Conservation (phyloP, 352 stramenopile genomes). For the Globisporangium barbulae region DNA sequence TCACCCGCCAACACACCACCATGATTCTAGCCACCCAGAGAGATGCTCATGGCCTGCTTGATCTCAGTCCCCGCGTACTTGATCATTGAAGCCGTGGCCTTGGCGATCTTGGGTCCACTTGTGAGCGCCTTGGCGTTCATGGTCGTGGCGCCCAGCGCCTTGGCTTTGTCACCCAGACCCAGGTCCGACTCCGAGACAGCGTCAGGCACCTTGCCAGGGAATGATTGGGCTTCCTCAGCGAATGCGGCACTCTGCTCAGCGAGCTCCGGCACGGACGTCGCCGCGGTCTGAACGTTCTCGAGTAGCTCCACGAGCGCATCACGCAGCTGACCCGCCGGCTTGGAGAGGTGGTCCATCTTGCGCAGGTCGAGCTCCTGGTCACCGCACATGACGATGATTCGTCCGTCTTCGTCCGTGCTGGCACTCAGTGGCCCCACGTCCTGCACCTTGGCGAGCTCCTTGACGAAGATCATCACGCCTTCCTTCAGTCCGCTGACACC, state of each 20-base stretch:
- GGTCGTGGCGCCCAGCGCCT: conserved; percentile 22
- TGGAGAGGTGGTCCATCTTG: conserved; percentile 42
- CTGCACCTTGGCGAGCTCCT: conserved; percentile 42
- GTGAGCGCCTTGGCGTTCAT: conserved; percentile 43
- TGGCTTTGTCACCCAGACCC: conserved; percentile 34
- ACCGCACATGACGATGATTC: conserved; percentile 40
- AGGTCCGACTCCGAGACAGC: conserved; percentile 36
- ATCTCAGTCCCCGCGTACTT: conserved; percentile 45
- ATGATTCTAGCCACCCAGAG: conserved; percentile 25
- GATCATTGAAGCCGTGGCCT: conserved; percentile 47
- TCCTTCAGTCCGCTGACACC: conserved; percentile 32
- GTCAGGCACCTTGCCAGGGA: conserved; percentile 40
- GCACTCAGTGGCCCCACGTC: conserved; percentile 34
- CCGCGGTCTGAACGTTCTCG: conserved; percentile 49
- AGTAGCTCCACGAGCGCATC: conserved; percentile 47
- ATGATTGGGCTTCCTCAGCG: conserved; percentile 35
- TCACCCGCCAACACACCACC: neutral
- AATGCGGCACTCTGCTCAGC: conserved; percentile 35
- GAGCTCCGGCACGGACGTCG: conserved; percentile 42
- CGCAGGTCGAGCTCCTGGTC: conserved; percentile 45
- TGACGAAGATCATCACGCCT: conserved; percentile 37
- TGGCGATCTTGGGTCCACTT: conserved; percentile 46
- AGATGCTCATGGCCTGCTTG: conserved; percentile 35
- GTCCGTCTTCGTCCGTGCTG: conserved; percentile 34
- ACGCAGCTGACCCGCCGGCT: conserved; percentile 35